Evolutionary conservation across 2,329 filamentous ascomycete genomes (phyloP).

Genomic region (Fusarium penzigii): DNA sequence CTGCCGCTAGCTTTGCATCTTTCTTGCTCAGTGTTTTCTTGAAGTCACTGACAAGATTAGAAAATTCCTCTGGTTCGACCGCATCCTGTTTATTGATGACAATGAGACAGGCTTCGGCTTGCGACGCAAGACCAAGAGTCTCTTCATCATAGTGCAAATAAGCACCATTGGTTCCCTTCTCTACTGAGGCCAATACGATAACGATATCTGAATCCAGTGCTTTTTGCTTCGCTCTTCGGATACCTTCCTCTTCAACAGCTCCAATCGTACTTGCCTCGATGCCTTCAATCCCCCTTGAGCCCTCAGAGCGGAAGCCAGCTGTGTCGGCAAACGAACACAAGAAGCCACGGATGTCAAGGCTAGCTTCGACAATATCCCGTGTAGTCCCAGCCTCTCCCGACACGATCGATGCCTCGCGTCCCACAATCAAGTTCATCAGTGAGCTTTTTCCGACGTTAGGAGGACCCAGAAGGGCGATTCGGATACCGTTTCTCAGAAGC

Average conservation of each 20-base stretch:
- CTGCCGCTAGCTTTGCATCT: slow-evolving; percentile 34
- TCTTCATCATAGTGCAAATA: slow-evolving; percentile 56
- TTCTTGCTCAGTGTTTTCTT: slow-evolving; percentile 16
- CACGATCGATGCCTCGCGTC: slow-evolving; percentile 92
- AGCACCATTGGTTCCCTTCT: slow-evolving; percentile 43
- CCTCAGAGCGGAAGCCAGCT: slow-evolving; percentile 72
- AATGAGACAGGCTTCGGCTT: slow-evolving; percentile 51
- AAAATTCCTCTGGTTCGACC: slow-evolving; percentile 38
- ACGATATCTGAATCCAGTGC: slow-evolving; percentile 84
- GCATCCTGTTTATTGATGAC: slow-evolving; percentile 65
- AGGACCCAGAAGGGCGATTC: slow-evolving; percentile 82
- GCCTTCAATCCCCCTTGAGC: slow-evolving; percentile 10
- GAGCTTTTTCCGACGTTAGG: slow-evolving; percentile 97
- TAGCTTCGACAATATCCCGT: slow-evolving; percentile 88
- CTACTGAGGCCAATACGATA: slow-evolving; percentile 76
- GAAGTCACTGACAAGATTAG: slow-evolving; percentile 44
- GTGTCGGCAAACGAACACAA: slow-evolving; percentile 95
- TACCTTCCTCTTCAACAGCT: slow-evolving; percentile 83
- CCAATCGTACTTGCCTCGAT: slow-evolving; percentile 53
- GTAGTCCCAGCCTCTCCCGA: slow-evolving; percentile 92
- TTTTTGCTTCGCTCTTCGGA: slow-evolving; percentile 78
- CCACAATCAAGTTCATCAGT: slow-evolving; percentile 85
- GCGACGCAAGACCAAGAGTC: slow-evolving; percentile 54
- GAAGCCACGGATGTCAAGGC: slow-evolving; percentile 85
- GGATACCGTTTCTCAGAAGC: slow-evolving; percentile 80